Evolutionary conservation across 2,329 filamentous ascomycete genomes (phyloP).

Genomic region (Trichoderma sp.): DNA sequence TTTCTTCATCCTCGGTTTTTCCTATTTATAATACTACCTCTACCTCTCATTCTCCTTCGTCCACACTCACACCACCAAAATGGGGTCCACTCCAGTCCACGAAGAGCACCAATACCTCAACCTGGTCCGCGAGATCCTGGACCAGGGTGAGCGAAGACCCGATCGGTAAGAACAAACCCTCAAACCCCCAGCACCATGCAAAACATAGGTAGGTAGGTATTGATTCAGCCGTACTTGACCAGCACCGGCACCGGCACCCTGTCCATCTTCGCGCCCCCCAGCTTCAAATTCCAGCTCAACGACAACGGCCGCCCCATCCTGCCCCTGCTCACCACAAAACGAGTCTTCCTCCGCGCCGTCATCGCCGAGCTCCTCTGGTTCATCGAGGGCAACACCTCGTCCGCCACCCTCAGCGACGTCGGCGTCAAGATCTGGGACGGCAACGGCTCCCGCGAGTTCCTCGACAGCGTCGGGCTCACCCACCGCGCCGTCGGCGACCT

Average conservation of each 20-base stretch:
- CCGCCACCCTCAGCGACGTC: constrained; percentile 70
- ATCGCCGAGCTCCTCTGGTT: constrained; percentile 97
- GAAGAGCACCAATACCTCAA: constrained; percentile 95
- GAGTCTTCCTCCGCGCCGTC: constrained; percentile 89
- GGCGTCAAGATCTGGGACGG: constrained; percentile 98
- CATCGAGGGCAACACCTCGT: constrained; percentile 80
- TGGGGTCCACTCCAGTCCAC: constrained; percentile 48
- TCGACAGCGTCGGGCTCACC: constrained; percentile 79
- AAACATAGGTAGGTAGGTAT: too few relatives aligned
- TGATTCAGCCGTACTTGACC: too few relatives aligned
- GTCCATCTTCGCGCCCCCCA: constrained; percentile 83
- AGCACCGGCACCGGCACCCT: constrained; percentile 92
- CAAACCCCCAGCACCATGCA: neutral
- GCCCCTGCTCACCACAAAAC: constrained; percentile 94
- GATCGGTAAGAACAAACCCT: constrained; percentile 77
- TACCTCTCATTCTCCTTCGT: too few relatives aligned
- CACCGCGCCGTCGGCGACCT: constrained; percentile 84
- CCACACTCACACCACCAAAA: neutral
- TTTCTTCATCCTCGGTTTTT: too few relatives aligned
- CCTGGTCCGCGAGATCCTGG: constrained; percentile 81
- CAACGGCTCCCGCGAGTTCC: constrained; percentile 87
- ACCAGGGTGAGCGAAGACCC: constrained; percentile 80
- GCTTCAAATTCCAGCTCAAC: constrained; percentile 83
- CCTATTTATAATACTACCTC: too few relatives aligned
- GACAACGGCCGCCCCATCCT: constrained; percentile 65